Base-by-base conservation (phyloP, 2,329 filamentous ascomycete genomes). In the Colletotrichum lindemuthianum region DNA sequence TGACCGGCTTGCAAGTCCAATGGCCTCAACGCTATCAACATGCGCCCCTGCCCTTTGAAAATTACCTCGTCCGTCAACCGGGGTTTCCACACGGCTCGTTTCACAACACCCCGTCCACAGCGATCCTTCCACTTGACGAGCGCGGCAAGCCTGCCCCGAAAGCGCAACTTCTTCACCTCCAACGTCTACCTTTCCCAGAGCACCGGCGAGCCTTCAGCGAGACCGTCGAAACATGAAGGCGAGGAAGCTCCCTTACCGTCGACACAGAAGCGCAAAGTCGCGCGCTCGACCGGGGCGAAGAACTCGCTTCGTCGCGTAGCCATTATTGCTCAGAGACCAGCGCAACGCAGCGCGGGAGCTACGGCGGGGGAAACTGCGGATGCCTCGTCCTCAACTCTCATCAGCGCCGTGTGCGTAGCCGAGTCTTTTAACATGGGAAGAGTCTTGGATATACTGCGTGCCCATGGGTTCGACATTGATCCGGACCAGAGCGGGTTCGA, bases 261-360 rank as follows among this genome's bases (percentile, higher is more conserved):
- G 43, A 48, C 4, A 32, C 58, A n/a, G 7, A 85, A 84, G 71
- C 79, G 83, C 60, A 85, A 84, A 61, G 77, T 79, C 7, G 76
- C 77, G 3, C 77, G 84, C 44, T 71, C 78, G 1, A 74, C 79
- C 4, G 78, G 79, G 4, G 77, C 87, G 48, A 91, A 93, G 69
- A 91, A 90, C 67, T 96, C 92, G 2, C 82, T 97, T 37, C 88
- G 95, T 59, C 87, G 93, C 63, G 93, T 97, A 11, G 93, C 94
- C 37, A 91, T 93, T 15, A 93, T 96, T 71, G 93, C 94, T 15
- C 93, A 97, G 73, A 83, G 83, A 67, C 77, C 80, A n/a, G 78
- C 71, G 39, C 70, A 80, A 56, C 73, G 73, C 55, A 70, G 70
- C 16, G 44, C 69, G 16, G 78, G 81, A 78, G 69, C 86, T 80